A percentile compares a stretch with the other conserved stretches of the same genome.
phyloP scores from a whole-genome alignment of 441 rosid genomes.

The Eruca vesicaria region DNA sequence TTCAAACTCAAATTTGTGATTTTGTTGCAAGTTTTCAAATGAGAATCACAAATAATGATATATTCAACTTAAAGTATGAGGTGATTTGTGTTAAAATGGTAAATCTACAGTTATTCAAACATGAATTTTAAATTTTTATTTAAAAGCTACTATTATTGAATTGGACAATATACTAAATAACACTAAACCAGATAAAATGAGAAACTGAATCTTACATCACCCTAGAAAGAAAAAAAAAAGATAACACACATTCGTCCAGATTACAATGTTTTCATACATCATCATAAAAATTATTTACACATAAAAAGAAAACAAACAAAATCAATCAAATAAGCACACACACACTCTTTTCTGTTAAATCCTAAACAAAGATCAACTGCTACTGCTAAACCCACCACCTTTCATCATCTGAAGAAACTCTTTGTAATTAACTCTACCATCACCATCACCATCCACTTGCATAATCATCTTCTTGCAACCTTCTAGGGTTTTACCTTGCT shows the following conservation, averaged over 20 bases:
- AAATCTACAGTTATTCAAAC: no score
- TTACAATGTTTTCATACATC: background rate
- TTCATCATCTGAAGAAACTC: constrained; percentile 85
- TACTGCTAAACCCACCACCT: constrained; percentile 56
- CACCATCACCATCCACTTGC: constrained; percentile 75
- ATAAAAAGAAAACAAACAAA: constrained; percentile 18
- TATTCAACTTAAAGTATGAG: no score
- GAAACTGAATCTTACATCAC: background rate
- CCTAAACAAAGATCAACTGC: constrained; percentile 26
- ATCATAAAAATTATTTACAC: constrained; percentile 19
- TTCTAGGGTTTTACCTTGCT: constrained; percentile 59
- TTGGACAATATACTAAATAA: constrained; percentile 2
- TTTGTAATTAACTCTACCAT: constrained; percentile 63
- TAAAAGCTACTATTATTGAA: no score
- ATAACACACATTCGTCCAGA: background rate
- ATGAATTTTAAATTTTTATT: no score
- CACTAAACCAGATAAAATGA: constrained; percentile 2
- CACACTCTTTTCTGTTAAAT: background rate
- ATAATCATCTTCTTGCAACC: constrained; percentile 68
- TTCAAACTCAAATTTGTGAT: no score
- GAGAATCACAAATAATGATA: no score
- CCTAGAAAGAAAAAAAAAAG: background rate
- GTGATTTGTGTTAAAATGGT: no score
- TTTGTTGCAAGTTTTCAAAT: no score
- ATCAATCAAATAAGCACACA: constrained; percentile 22